Conservation (phyloP, 1,284 basidiomycete species). For the Trichosporon sp. region DNA sequence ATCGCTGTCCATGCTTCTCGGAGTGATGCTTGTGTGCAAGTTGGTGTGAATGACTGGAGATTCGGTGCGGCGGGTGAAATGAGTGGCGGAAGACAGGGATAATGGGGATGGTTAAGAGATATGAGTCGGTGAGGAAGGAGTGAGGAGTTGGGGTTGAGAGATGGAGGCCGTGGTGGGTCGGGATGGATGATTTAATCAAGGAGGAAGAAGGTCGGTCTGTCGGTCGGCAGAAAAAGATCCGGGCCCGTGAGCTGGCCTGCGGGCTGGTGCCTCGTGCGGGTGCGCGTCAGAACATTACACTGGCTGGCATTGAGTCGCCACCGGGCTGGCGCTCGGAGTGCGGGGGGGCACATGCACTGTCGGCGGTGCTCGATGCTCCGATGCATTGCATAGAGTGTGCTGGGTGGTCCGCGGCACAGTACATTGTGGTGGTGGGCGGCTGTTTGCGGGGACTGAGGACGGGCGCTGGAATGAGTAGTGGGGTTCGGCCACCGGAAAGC, state of each 20-base stretch:
- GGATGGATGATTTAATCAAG: not conserved
- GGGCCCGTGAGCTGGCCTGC: too few relatives aligned
- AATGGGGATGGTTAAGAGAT: not conserved
- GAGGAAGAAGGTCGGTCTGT: not conserved
- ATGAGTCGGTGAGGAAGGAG: not conserved
- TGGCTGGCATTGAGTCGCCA: not conserved
- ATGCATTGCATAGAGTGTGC: not conserved
- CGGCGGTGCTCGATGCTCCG: not conserved
- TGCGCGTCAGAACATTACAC: too few relatives aligned
- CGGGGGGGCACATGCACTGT: not conserved
- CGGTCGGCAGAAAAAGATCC: not conserved
- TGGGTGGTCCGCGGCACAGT: not conserved
- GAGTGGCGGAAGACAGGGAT: not conserved
- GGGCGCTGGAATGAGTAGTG: not conserved
- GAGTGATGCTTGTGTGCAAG: not conserved
- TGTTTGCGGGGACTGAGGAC: not conserved
- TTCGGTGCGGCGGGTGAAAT: not conserved
- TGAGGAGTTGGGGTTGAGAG: too few relatives aligned
- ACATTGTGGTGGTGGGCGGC: not conserved
- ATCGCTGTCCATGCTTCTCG: conserved; percentile 3
- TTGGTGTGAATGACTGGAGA: not conserved
- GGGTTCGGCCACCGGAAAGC: not conserved
- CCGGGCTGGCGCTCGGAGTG: not conserved
- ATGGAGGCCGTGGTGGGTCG: too few relatives aligned
- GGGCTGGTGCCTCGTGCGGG: not conserved